Evolutionary conservation across 345 rosid species (phyloP).

Genomic region (Erysimum cheiranthoides): DNA sequence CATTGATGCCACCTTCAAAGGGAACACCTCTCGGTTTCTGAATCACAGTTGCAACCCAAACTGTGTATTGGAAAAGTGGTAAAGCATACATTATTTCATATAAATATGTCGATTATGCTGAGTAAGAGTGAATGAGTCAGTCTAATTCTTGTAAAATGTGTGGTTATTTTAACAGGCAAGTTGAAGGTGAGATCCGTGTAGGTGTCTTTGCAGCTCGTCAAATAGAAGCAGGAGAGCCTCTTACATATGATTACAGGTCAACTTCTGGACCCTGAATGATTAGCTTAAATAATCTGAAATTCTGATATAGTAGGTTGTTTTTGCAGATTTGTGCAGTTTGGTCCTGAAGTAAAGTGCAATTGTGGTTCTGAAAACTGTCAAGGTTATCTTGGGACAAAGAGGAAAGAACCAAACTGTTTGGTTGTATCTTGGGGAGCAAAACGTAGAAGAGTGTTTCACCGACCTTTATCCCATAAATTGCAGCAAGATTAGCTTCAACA

Average conservation of each 20-base stretch:
- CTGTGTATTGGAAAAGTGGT: constrained; percentile 89
- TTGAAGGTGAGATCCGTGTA: constrained; percentile 87
- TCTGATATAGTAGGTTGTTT: neutral
- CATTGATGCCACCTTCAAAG: constrained; percentile 97
- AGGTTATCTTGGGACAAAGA: constrained; percentile 79
- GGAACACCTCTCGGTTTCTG: constrained; percentile 88
- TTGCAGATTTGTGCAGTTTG: constrained; percentile 86
- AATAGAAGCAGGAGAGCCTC: constrained; percentile 77
- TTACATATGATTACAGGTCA: constrained; percentile 96
- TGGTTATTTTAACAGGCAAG: constrained; percentile 65
- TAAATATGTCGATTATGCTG: constrained; percentile 5
- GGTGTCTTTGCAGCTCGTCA: constrained; percentile 93
- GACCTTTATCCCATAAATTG: constrained; percentile 19
- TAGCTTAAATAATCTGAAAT: neutral
- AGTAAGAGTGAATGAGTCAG: neutral
- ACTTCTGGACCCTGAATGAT: neutral
- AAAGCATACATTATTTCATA: neutral
- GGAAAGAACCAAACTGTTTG: constrained; percentile 55
- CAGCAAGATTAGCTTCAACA: constrained; percentile 28
- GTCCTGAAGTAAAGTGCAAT: constrained; percentile 86
- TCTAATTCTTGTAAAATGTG: constrained; percentile 12
- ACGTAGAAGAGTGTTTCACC: constrained; percentile 62
- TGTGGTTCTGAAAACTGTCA: constrained; percentile 84
- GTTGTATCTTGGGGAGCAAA: constrained; percentile 86
- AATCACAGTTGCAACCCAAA: constrained; percentile 95